These are phyloP conservation scores for Xylaria intraflava DNA, from an alignment of 495 filamentous ascomycete species.

Conservation along the genomic window DNA sequence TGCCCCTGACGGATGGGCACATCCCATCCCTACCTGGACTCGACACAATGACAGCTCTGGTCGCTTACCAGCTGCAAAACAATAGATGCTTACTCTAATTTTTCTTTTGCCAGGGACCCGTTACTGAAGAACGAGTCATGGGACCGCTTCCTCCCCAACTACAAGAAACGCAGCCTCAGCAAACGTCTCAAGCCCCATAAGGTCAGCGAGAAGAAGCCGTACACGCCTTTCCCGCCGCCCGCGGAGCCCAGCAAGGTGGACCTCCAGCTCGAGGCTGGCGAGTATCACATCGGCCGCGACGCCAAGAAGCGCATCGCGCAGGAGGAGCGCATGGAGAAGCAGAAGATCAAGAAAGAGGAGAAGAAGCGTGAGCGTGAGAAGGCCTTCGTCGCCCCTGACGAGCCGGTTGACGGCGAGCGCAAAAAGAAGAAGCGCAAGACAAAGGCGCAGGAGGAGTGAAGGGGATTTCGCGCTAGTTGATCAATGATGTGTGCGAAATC, in stretches of 20 bases:
- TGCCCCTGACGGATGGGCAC: too few relatives aligned
- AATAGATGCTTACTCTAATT: neutral
- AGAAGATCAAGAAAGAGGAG: constrained; percentile 78
- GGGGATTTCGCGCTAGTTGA: neutral
- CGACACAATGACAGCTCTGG: too few relatives aligned
- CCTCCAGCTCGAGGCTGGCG: constrained; percentile 93
- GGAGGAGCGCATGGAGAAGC: constrained; percentile 71
- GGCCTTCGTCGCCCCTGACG: constrained; percentile 80
- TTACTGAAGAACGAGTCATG: constrained; percentile 39
- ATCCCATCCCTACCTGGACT: too few relatives aligned
- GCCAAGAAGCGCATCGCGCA: constrained; percentile 77
- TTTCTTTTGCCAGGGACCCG: neutral
- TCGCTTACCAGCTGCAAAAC: neutral
- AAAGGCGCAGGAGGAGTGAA: constrained; percentile 38
- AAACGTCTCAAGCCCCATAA: constrained; percentile 77
- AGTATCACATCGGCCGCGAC: constrained; percentile 90
- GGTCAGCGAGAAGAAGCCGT: constrained; percentile 89
- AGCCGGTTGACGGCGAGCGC: constrained; percentile 48
- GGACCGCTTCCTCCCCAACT: constrained; percentile 95
- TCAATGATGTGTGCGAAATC: neutral
- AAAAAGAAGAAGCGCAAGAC: constrained; percentile 53
- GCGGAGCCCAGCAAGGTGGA: constrained; percentile 79
- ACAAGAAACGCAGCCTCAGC: constrained; percentile 90
- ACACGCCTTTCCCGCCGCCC: constrained; percentile 68
- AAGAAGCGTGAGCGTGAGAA: constrained; percentile 78